Percentiles rank a stretch among this genome's conserved stretches.
Evolutionary conservation across 2,329 filamentous ascomycete genomes (phyloP).

Genomic region (Fusarium cicatricum): DNA sequence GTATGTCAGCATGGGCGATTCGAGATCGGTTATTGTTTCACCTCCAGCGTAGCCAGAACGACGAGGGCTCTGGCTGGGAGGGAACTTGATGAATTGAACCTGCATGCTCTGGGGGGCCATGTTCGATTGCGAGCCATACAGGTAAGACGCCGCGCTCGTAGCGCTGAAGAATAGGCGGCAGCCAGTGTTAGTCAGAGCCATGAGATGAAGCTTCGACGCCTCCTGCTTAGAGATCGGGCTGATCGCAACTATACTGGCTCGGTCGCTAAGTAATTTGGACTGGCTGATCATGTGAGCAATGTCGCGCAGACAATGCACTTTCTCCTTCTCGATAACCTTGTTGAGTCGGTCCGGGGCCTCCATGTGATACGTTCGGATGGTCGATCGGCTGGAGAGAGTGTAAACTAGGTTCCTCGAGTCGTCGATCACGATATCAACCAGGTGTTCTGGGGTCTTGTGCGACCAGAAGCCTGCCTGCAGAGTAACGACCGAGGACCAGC

Average conservation of each 20-base stretch:
- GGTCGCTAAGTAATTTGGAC: slow-evolving; percentile 73
- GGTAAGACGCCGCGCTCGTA: slow-evolving; percentile 77
- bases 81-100: slow-evolving; percentile 95
- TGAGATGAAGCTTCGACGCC: slow-evolving; percentile 83
- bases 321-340: slow-evolving; percentile 72
- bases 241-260: slow-evolving; percentile 81
- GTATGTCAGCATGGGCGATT: slow-evolving; percentile 57
- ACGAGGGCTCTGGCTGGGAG: slow-evolving; percentile 61
- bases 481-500: slow-evolving; percentile 71
- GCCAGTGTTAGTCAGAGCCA: slow-evolving; percentile 90
- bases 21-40: slow-evolving; percentile 56
- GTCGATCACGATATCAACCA: slow-evolving; percentile 85
- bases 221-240: slow-evolving; percentile 83
- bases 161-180: slow-evolving; percentile 93
- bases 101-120: slow-evolving; percentile 92
- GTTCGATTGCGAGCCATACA: slow-evolving; percentile 66
- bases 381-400: slow-evolving; percentile 86
- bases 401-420: slow-evolving; percentile 90
- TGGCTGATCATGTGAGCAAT: slow-evolving; percentile 87
- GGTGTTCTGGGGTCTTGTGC: slow-evolving; percentile 65
- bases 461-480: slow-evolving; percentile 60
- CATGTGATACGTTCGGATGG: slow-evolving; percentile 91
- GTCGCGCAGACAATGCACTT: slow-evolving; percentile 69
- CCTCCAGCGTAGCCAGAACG: slow-evolving; percentile 44
- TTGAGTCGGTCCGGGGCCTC: slow-evolving; percentile 68